Evolutionary conservation across 2,329 filamentous ascomycete species (phyloP).

Genomic region (Fusarium neocosmosporiellum): DNA sequence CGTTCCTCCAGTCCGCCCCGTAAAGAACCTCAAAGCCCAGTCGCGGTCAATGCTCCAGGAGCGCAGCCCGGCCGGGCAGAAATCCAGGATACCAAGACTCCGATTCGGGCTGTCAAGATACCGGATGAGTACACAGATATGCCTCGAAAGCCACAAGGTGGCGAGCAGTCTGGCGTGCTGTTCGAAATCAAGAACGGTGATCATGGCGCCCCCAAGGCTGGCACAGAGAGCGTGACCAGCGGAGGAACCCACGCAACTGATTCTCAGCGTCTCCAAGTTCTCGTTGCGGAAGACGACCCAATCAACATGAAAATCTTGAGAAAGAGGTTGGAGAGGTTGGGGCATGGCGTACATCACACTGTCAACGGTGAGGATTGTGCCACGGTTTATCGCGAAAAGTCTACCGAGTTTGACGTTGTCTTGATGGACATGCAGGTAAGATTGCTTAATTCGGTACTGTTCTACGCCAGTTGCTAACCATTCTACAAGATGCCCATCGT

Average conservation of each 20-base stretch:
- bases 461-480: neutral
- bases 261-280: conserved; percentile 63
- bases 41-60: conserved; percentile 28
- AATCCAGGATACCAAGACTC: conserved; percentile 58
- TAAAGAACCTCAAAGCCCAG: conserved; percentile 14
- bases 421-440: conserved; percentile 94
- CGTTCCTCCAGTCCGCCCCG: conserved; percentile 27
- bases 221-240: conserved; percentile 41
- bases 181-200: conserved; percentile 51
- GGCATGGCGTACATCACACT: conserved; percentile 77
- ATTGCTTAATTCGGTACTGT: neutral
- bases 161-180: conserved; percentile 49
- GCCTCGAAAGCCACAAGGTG: conserved; percentile 45
- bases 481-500: conserved; percentile 87
- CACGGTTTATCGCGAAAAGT: conserved; percentile 72
- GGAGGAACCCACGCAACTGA: conserved; percentile 33
- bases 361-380: conserved; percentile 90
- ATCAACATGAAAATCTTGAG: conserved; percentile 86
- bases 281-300: conserved; percentile 90
- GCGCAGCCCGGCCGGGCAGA: conserved; percentile 50
- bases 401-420: conserved; percentile 77
- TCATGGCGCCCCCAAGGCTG: conserved; percentile 5
- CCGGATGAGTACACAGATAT: conserved; percentile 58
- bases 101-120: conserved; percentile 60
- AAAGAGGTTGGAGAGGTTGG: conserved; percentile 81